A percentile compares a stretch with the other conserved stretches of the same genome.
Conservation (phyloP, 1,139 yeast genomes). For the Suhomyces anneliseae region DNA sequence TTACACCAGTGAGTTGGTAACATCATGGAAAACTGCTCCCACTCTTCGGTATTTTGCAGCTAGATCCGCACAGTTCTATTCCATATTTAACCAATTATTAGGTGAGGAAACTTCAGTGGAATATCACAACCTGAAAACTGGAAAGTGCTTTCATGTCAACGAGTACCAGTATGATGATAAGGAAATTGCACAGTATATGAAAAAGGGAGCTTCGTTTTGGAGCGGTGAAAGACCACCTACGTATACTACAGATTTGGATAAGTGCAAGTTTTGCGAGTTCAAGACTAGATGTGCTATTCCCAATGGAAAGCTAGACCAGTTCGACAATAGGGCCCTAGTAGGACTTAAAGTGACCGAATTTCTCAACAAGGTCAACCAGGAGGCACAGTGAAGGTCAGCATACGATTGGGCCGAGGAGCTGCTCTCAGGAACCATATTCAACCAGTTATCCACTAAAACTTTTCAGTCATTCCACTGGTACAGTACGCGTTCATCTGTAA, state of each 20-base stretch:
- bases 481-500: too few species aligned
- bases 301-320: slow-evolving; percentile 16
- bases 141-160: slow-evolving; percentile 37
- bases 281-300: slow-evolving; percentile 35
- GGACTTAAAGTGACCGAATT: slow-evolving; percentile 15
- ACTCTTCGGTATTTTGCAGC: slow-evolving; percentile 59
- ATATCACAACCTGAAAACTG: slow-evolving; percentile 44
- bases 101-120: slow-evolving; percentile 48
- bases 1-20: slow-evolving; percentile 21
- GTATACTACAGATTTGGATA: slow-evolving; percentile 34
- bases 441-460: too few species aligned
- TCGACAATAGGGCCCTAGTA: slow-evolving; percentile 4
- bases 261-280: slow-evolving; percentile 58
- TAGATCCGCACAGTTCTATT: slow-evolving; percentile 51
- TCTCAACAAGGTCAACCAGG: background rate
- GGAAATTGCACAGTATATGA: slow-evolving; percentile 26
- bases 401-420: too few species aligned
- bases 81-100: slow-evolving; percentile 22
- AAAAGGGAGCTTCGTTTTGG: slow-evolving; percentile 51
- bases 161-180: slow-evolving; percentile 35
- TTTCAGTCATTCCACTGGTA: too few species aligned
- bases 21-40: slow-evolving; percentile 52
- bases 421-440: too few species aligned
- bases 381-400: too few species aligned
- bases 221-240: slow-evolving; percentile 50